Base-by-base conservation (phyloP, 768 basidiomycete species). In the Vararia minispora region DNA sequence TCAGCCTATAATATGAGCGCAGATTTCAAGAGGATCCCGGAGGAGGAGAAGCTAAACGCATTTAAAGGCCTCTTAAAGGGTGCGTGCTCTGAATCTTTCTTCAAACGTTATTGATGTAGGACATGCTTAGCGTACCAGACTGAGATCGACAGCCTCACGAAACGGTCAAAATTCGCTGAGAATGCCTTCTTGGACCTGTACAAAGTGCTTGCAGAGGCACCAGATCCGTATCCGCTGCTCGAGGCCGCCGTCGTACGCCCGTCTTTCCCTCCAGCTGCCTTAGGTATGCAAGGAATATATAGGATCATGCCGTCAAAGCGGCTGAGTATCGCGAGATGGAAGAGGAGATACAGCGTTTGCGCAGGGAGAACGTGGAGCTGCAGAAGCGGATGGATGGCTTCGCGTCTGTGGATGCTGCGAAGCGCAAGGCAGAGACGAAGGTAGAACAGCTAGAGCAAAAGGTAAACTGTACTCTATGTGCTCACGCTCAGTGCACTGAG, bases 1-100 rank as follows among this genome's bases (percentile, higher is more conserved):
- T 37, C 3, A 11, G 22, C 16, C 10, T 10, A 16, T 35, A n/a
- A 39, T 9, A 13, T 14, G 17, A 8, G 40, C 3, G 16, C 49
- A 97, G 95, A 99, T 49, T 98, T 97, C 72, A 97, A 87, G 67
- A 94, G 87, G 64, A 75, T 94, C 6, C 73, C 92, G 0, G 92
- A 97, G 43, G 73, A 76, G 16, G 87, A 92, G 55, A 97, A 98
- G 59, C 62, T 79, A 29, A 73, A 73, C 35, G 79, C 79, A 10
- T 86, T 94, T 73, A 98, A 95, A 62, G 76, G 76, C 9, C 67
- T 99, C 16, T 68, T 99, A 38, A 97, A 94, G 65, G 72, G 89
- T 86, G 41, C 38, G 63, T 47, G 17, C 35, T 13, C 44, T 28
- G 35, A 14, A 33, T 20, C 27, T 21, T 28, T 23, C 27, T 16